phyloP scores from a whole-genome alignment of 768 basidiomycete species.

The Daedaleopsis sinensis region DNA sequence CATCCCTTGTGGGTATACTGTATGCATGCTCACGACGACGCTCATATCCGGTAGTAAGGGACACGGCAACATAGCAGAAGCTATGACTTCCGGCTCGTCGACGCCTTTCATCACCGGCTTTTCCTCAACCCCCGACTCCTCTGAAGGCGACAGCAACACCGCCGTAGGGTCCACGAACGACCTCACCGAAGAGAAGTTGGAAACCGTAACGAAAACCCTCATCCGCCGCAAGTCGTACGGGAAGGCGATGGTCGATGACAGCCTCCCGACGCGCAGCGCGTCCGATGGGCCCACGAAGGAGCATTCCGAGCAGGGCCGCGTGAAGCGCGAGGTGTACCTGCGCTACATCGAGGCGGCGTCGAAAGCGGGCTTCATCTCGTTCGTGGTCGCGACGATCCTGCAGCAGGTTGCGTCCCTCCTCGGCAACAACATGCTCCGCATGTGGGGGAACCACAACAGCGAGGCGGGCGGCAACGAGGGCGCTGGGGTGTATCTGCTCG shows the following conservation, averaged over 20 bases:
- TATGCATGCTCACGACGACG: background rate
- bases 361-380: conserved; percentile 60
- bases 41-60: conserved; percentile 25
- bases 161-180: conserved; percentile 24
- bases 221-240: conserved; percentile 58
- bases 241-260: conserved; percentile 53
- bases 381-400: conserved; percentile 54
- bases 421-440: conserved; percentile 68
- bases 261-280: conserved; percentile 41
- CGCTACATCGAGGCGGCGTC: conserved; percentile 84
- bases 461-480: conserved; percentile 58
- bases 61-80: conserved; percentile 24
- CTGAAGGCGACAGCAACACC: conserved; percentile 24
- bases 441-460: conserved; percentile 83
- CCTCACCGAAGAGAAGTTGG: conserved; percentile 30
- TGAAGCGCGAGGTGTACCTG: conserved; percentile 75
- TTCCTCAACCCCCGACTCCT: conserved; percentile 29
- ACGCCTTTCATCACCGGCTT: conserved; percentile 35
- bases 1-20: background rate
- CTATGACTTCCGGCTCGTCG: conserved; percentile 26
- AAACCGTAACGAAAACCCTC: conserved; percentile 57
- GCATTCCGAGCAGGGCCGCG: conserved; percentile 78
- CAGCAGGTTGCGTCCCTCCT: conserved; percentile 64
- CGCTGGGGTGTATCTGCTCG: conserved; percentile 57
- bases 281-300: conserved; percentile 62